Percentiles rank a stretch among this genome's conserved stretches.
Evolutionary conservation across 2,329 filamentous ascomycete species (phyloP).

Genomic region (Botrytis medusae): DNA sequence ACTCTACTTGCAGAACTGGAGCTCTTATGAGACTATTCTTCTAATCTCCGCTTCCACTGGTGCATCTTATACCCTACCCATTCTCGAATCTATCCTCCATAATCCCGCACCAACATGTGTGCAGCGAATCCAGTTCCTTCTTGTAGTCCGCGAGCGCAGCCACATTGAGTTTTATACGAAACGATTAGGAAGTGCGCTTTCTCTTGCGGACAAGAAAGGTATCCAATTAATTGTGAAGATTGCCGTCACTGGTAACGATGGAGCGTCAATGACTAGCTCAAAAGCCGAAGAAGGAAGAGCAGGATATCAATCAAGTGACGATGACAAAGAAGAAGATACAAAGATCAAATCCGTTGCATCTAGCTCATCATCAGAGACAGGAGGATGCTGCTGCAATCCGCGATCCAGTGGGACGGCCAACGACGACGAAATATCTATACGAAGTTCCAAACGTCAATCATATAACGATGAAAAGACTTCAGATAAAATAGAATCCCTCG

Average conservation of each 20-base stretch:
- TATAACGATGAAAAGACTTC: conserved; percentile 11
- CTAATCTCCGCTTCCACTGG: conserved; percentile 63
- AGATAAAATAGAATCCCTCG: not conserved
- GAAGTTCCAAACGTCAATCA: conserved; percentile 16
- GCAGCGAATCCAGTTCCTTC: conserved; percentile 53
- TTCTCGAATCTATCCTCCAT: conserved; percentile 55
- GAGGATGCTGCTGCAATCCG: conserved; percentile 20
- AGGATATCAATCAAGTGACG: conserved; percentile 8
- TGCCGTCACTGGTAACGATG: conserved; percentile 48
- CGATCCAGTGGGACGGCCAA: conserved; percentile 1
- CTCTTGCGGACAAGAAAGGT: conserved; percentile 45
- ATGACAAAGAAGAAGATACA: conserved; percentile 11
- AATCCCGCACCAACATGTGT: conserved; percentile 47
- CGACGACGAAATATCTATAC: conserved; percentile 4
- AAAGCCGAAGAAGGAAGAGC: conserved; percentile 9
- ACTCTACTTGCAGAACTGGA: conserved; percentile 44
- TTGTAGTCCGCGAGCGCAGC: conserved; percentile 52
- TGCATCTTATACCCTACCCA: conserved; percentile 60
- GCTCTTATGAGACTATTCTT: conserved; percentile 59
- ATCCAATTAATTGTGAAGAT: conserved; percentile 54
- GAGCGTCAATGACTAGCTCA: conserved; percentile 11
- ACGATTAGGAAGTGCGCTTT: conserved; percentile 49
- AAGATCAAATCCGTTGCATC: conserved; percentile 20
- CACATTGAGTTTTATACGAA: conserved; percentile 57
- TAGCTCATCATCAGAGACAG: conserved; percentile 11